A percentile compares a stretch with the other conserved stretches of the same genome.
phyloP scores from a whole-genome alignment of 2,329 filamentous ascomycete species.

The Pseudogymnoascus sp. region DNA sequence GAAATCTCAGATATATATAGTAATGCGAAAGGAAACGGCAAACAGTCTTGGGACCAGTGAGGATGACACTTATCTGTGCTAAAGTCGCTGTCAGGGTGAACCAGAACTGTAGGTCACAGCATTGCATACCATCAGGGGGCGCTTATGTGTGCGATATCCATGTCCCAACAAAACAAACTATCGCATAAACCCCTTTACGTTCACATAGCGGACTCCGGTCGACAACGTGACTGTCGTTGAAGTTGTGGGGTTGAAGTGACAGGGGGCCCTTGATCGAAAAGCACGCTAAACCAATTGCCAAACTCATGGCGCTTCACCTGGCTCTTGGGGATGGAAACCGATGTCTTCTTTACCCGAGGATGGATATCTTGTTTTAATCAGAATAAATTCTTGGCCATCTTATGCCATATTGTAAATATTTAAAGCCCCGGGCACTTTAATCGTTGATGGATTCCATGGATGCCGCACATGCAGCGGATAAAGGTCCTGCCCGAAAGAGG shows the following conservation, averaged over 20 bases:
- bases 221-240: not conserved
- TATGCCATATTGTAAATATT: not conserved
- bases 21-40: not conserved
- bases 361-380: not conserved
- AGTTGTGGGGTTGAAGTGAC: not conserved
- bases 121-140: not conserved
- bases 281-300: not conserved
- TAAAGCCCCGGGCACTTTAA: not conserved
- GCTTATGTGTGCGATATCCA: not conserved
- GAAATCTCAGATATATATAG: not conserved
- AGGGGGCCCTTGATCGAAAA: not conserved
- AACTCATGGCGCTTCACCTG: not conserved
- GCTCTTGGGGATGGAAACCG: not conserved
- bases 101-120: not conserved
- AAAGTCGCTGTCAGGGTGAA: not conserved
- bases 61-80: not conserved
- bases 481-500: not conserved
- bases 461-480: not conserved
- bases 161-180: not conserved
- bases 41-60: not conserved
- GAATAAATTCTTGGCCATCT: not conserved
- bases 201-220: not conserved
- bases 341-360: not conserved
- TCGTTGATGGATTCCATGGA: not conserved
- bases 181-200: not conserved